Evolutionary conservation across 345 rosid genomes (phyloP).

Genomic region (Iberis pinnata): DNA sequence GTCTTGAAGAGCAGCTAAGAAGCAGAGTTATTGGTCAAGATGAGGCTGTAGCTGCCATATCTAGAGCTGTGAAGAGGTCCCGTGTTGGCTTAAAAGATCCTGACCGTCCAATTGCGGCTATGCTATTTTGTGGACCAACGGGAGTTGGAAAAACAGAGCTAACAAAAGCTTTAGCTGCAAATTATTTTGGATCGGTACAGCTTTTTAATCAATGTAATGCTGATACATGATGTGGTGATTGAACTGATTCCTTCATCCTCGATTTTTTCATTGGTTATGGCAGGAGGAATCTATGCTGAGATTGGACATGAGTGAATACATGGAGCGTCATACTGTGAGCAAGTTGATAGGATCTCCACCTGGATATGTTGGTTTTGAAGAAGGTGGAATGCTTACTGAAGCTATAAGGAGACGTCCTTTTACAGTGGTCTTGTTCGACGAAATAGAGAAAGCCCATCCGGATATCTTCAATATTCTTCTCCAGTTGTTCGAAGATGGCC

Average conservation of each 20-base stretch:
- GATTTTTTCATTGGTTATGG: constrained; percentile 15
- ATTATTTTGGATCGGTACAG: constrained; percentile 87
- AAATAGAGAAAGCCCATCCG: constrained; percentile 91
- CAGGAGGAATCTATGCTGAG: constrained; percentile 94
- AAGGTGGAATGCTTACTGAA: constrained; percentile 92
- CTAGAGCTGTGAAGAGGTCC: constrained; percentile 96
- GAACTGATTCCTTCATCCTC: neutral
- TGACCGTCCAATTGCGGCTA: constrained; percentile 83
- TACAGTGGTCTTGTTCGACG: constrained; percentile 78
- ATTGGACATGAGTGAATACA: constrained; percentile 98
- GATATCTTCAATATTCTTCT: constrained; percentile 94
- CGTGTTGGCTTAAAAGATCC: constrained; percentile 88
- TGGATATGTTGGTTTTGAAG: constrained; percentile 88
- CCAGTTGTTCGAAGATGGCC: constrained; percentile 97
- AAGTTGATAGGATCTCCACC: constrained; percentile 95
- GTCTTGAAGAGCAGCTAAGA: constrained; percentile 75
- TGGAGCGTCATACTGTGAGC: constrained; percentile 97
- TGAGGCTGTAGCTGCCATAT: constrained; percentile 82
- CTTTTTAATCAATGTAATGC: constrained; percentile 17
- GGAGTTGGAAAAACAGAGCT: constrained; percentile 98
- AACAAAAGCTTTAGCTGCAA: constrained; percentile 76
- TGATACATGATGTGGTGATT: constrained; percentile 3
- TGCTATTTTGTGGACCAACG: constrained; percentile 98
- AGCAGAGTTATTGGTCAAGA: constrained; percentile 89
- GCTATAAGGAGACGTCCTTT: constrained; percentile 93